Evolutionary conservation across 495 filamentous ascomycete species (phyloP).

Genomic region (Parathielavia appendiculata): DNA sequence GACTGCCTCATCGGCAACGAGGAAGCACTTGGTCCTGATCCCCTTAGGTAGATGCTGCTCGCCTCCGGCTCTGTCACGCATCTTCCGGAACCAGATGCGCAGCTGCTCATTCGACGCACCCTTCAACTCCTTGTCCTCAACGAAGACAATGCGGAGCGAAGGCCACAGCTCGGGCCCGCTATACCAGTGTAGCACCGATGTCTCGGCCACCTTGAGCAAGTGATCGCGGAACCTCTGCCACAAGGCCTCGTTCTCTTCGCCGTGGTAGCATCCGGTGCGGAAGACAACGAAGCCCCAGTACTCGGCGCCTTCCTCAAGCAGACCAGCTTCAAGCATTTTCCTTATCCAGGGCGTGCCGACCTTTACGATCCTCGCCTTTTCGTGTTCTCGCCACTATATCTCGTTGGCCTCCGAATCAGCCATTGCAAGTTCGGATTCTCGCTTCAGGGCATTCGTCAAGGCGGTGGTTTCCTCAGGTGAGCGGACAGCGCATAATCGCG

Average conservation of each 20-base stretch:
- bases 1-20: not conserved
- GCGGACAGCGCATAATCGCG: not conserved
- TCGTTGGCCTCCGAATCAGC: not conserved
- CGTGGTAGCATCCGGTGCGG: not conserved
- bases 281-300: not conserved
- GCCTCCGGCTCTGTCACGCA: not conserved
- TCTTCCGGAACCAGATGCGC: too few relatives aligned
- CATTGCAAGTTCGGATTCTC: not conserved
- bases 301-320: not conserved
- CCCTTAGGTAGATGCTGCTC: not conserved
- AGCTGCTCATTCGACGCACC: conserved; percentile 1
- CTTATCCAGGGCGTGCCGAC: not conserved
- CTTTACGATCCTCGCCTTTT: not conserved
- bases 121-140: conserved; percentile 1
- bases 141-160: not conserved
- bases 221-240: not conserved
- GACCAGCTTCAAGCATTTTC: not conserved
- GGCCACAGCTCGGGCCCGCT: not conserved
- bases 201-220: conserved; percentile 1
- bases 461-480: not conserved
- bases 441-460: not conserved
- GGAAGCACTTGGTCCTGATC: not conserved
- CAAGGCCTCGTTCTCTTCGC: not conserved
- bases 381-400: not conserved
- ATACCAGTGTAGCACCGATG: not conserved